Base-by-base conservation (phyloP, 1,284 basidiomycete species). In the Leccinum huronense region DNA sequence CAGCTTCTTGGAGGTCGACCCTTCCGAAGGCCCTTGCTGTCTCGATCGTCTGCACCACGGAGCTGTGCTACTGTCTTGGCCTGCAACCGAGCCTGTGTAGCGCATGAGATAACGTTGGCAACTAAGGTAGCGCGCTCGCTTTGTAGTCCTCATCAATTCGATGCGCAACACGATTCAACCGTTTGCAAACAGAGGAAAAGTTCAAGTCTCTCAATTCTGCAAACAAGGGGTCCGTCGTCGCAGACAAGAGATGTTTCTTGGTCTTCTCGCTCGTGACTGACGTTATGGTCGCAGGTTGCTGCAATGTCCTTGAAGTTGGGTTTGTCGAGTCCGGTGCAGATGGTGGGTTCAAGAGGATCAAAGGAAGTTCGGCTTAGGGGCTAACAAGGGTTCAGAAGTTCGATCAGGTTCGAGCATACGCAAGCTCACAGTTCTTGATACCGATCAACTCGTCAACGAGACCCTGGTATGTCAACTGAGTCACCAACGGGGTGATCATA, bases 401-500 rank as follows among this genome's bases (percentile, higher is more conserved):
- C 56, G 58, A 66, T 45, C 5, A 51, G 59, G 58, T 56, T 60
- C 33, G 51, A 57, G 42, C 4, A 59, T 9, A 48, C 33, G 63
- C 30, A 60, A 40, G 76, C 89, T 62, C 68, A 93, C 95, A 91
- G 71, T 97, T 94, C 76, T 86, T 90, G 67, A 99, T 90, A 1
- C 94, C 94, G 56, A 98, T 81, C 53, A 95, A 81, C 75, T 99
- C 97, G 72, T 99, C 97, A n/a, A 98, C 83, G 54, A 99, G 87
- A 16, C 97, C 97, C 75, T 98, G 91, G 72, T 98, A 99, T 0
- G 97, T 99, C 62, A 99, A 81, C 73, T 99, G 97, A 1, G 97
- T 99, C 57, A 97, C 87, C 61, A 99, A 83, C 1, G 97, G 95
- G 0, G 97, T 98, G 61, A 97, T 89, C 88, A 98, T 27, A 27